Base-by-base conservation (phyloP, 148 eudicot genomes). In the Chenopodium quinoa region DNA sequence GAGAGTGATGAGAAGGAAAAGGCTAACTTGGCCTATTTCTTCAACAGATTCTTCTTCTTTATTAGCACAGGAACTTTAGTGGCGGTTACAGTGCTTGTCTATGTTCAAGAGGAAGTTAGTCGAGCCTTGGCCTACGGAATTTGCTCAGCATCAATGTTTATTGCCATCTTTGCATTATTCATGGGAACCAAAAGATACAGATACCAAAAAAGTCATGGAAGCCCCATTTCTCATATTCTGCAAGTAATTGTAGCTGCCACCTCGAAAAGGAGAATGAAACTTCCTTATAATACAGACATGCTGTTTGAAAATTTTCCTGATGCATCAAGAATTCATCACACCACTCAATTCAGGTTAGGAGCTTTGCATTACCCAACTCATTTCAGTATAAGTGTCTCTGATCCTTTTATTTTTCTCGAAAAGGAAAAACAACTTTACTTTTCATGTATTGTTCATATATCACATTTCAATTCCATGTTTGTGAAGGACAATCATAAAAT, bases 1-100 rank as follows among this genome's bases (percentile, higher is more conserved):
- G 87, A 85, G 50, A 78, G 80, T 31, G 92, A 94, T 19, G 88
- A 88, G 56, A 86, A 83, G 73, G 98, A 94, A 65, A 89, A 85
- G 46, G 80, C 92, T 4, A 88, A 89, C 52, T 91, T 88, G 93
- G 89, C 92, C 2, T 91, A 84, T 58, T 94, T 94, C 89, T 94
- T 94, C 82, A 89, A 87, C 80, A 88, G 98, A 78, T 94, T 94
- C 87, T 92, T 92, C 86, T 94, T 94, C 84, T 91, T 91, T 85
- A 91, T 94, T 3, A 90, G 91, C 84, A 83, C 88, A 9, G 98
- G 98, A n/a, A 88, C 93, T 66, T 64, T 94, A 63, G 31, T 88
- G 78, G 98, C 96, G 13, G 98, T 94, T 25, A 94, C 96, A 14
- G 91, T 92, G 56, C 90, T 93, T 44, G 92, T 93, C 32, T 94